A percentile compares a stretch with the other conserved stretches of the same genome.
Conservation (phyloP, 2,329 filamentous ascomycete species). For the Fusarium longipes region DNA sequence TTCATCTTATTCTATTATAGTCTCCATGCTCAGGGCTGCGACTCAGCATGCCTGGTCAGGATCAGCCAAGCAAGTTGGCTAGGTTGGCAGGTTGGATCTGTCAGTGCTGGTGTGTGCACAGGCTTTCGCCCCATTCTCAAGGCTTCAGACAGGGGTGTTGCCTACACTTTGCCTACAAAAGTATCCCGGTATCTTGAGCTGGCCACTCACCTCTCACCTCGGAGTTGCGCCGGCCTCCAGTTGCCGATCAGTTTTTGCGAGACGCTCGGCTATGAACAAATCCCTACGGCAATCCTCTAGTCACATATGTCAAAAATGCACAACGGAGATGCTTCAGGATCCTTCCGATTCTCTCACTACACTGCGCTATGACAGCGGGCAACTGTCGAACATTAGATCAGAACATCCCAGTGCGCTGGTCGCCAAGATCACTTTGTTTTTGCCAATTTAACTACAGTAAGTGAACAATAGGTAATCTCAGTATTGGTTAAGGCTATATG, state of each 20-base stretch:
- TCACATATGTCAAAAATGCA: conserved; percentile 38
- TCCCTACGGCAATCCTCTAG: conserved; percentile 40
- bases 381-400: conserved; percentile 1
- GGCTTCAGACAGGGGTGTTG: conserved; percentile 19
- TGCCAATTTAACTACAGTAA: not conserved
- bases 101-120: conserved; percentile 33
- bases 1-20: conserved; percentile 41
- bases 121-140: conserved; percentile 23
- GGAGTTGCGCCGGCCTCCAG: conserved; percentile 35
- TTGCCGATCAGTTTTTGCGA: conserved; percentile 29
- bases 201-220: conserved; percentile 34
- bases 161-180: conserved; percentile 32
- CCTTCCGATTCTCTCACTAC: conserved; percentile 18
- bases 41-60: conserved; percentile 44
- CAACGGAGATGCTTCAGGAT: conserved; percentile 30
- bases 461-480: not conserved
- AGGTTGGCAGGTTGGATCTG: no score
- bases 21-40: conserved; percentile 28
- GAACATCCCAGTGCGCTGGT: not conserved
- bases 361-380: conserved; percentile 22
- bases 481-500: not conserved
- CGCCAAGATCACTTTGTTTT: not conserved
- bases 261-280: conserved; percentile 34
- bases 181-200: conserved; percentile 25
- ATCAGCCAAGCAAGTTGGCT: conserved; percentile 24